phyloP scores from a whole-genome alignment of 2,329 filamentous ascomycete species.

The Cryphonectria japonica region DNA sequence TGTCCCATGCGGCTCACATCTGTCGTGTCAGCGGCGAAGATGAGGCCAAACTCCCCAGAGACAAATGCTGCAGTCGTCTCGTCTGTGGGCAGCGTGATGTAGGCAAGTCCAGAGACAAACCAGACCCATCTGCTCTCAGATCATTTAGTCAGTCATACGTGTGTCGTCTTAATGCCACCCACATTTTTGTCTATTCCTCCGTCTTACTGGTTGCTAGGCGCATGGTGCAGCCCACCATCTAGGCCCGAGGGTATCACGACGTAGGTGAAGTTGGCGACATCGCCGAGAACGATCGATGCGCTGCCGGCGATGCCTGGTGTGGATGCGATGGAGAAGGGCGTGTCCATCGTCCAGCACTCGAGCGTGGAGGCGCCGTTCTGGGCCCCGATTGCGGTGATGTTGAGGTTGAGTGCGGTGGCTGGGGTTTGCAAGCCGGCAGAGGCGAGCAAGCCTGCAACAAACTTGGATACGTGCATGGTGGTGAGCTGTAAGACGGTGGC shows the following conservation, averaged over 20 bases:
- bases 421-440: not conserved
- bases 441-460: not conserved
- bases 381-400: slow-evolving; percentile 46
- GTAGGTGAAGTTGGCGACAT: slow-evolving; percentile 40
- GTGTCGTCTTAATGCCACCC: not conserved
- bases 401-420: slow-evolving; percentile 36
- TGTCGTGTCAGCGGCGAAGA: slow-evolving; percentile 48
- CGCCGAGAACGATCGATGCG: slow-evolving; percentile 38
- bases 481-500: not conserved
- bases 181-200: too few species aligned
- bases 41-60: slow-evolving; percentile 44
- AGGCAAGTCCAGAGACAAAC: slow-evolving; percentile 45
- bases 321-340: slow-evolving; percentile 39
- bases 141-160: not conserved
- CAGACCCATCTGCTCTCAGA: slow-evolving; percentile 38
- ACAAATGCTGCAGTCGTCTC: slow-evolving; percentile 42
- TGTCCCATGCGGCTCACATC: slow-evolving; percentile 47
- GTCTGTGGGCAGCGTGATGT: slow-evolving; percentile 45
- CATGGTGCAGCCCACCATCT: slow-evolving; percentile 46
- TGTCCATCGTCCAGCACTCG: slow-evolving; percentile 50
- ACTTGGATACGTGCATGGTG: not conserved
- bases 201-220: slow-evolving; percentile 46
- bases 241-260: slow-evolving; percentile 41
- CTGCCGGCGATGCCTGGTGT: slow-evolving; percentile 41
- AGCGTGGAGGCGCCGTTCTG: slow-evolving; percentile 44